These are phyloP conservation scores for Phytophthora uliginosa DNA, from an alignment of 352 stramenopile species.

Conservation along the genomic window DNA sequence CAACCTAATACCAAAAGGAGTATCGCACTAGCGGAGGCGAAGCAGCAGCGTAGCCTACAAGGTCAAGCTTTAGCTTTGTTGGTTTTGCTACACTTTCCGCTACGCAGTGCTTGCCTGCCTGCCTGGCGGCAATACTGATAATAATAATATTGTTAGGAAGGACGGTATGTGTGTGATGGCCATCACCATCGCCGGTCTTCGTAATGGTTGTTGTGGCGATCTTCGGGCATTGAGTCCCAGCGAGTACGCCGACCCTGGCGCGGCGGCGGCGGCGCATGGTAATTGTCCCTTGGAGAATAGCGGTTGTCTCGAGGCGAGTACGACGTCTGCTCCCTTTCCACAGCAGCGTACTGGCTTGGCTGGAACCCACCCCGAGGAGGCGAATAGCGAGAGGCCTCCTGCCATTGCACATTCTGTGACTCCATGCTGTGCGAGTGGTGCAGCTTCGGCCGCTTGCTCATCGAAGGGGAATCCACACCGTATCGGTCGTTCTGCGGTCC, in stretches of 20 bases:
- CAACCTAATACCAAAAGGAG: constrained; percentile 42
- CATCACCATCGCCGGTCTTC: constrained; percentile 42
- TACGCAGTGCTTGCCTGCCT: constrained; percentile 43
- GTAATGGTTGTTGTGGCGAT: constrained; percentile 43
- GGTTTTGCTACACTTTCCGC: constrained; percentile 44
- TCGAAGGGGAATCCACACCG: constrained; percentile 34
- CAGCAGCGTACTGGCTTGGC: constrained; percentile 41
- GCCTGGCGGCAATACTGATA: constrained; percentile 45
- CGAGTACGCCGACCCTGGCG: constrained; percentile 38
- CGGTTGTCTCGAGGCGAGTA: constrained; percentile 38
- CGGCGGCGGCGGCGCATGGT: constrained; percentile 29
- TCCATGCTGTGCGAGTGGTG: constrained; percentile 74
- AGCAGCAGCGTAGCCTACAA: constrained; percentile 44
- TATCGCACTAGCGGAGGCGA: constrained; percentile 39
- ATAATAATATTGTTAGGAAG: constrained; percentile 55
- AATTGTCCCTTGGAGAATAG: constrained; percentile 37
- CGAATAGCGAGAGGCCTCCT: constrained; percentile 41
- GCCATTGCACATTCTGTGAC: constrained; percentile 52
- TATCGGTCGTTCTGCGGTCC: constrained; percentile 28
- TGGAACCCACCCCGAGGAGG: constrained; percentile 22
- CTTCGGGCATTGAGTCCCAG: constrained; percentile 51
- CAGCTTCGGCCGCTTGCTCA: constrained; percentile 67
- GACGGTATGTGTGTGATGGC: constrained; percentile 19
- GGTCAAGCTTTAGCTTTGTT: constrained; percentile 43
- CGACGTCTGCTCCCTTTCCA: constrained; percentile 35